Conservation (phyloP, 805 yeast genomes). For the Metschnikowia dekortorum region DNA sequence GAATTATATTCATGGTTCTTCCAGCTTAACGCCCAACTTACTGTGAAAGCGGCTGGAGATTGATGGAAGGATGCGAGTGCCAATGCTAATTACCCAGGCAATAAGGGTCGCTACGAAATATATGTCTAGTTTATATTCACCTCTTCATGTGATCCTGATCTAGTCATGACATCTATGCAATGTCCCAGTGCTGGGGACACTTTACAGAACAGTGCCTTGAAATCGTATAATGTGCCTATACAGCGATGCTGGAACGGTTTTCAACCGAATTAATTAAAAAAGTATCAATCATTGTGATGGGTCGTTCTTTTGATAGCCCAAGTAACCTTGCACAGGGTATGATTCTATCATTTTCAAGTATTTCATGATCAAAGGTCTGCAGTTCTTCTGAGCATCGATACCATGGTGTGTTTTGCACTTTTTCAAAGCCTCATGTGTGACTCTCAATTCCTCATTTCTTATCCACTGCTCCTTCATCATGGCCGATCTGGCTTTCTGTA, state of each 20-base stretch:
- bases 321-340: constrained; percentile 64
- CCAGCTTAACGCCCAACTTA: too few species aligned
- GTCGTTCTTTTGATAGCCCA: constrained; percentile 87
- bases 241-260: constrained; percentile 11
- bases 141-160: too few species aligned
- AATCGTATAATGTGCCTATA: constrained; percentile 10
- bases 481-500: constrained; percentile 71
- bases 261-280: constrained; percentile 2
- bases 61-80: not conserved
- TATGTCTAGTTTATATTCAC: too few species aligned
- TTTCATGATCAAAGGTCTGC: constrained; percentile 72
- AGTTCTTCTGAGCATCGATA: constrained; percentile 57
- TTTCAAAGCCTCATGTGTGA: constrained; percentile 69
- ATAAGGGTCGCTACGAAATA: too few species aligned
- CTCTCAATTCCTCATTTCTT: constrained; percentile 60
- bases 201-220: not conserved
- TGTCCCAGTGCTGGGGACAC: not conserved
- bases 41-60: not conserved
- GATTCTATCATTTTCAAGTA: constrained; percentile 73
- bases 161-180: too few species aligned
- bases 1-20: too few species aligned
- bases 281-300: constrained; percentile 52
- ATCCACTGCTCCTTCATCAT: constrained; percentile 78
- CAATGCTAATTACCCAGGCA: too few species aligned
- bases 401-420: constrained; percentile 65